These are phyloP conservation scores for Cercospora sp. DNA, from an alignment of 2,329 filamentous ascomycete species.

Conservation along the genomic window DNA sequence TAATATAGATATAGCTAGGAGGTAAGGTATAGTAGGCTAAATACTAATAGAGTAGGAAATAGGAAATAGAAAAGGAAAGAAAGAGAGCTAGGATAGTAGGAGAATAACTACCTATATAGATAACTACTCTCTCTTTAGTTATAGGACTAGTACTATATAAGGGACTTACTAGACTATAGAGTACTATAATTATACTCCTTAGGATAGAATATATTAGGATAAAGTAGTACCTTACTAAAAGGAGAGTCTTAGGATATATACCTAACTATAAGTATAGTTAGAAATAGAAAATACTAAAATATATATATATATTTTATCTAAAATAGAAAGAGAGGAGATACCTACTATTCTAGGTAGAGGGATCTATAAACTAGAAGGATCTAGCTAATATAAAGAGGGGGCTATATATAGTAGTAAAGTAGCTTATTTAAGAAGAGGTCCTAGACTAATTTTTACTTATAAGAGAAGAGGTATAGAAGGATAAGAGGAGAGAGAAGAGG, in stretches of 20 bases:
- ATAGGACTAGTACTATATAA: too few species aligned
- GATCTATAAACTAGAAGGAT: not conserved
- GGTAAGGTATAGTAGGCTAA: not conserved
- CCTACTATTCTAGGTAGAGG: not conserved
- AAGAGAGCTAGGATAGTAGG: not conserved
- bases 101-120: not conserved
- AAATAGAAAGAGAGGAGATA: not conserved
- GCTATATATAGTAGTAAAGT: not conserved
- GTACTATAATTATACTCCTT: not conserved
- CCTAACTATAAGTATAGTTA: not conserved
- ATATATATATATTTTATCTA: not conserved
- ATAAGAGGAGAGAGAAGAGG: not conserved
- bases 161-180: not conserved
- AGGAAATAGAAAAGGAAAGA: not conserved
- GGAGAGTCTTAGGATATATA: not conserved
- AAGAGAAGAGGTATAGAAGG: not conserved
- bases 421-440: not conserved
- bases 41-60: not conserved
- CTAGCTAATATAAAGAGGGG: not conserved
- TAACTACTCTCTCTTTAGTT: too few species aligned
- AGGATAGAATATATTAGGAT: not conserved
- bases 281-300: not conserved
- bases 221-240: not conserved
- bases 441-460: not conserved
- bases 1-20: not conserved